Percentiles rank a stretch among this genome's conserved stretches.
Evolutionary conservation across 768 basidiomycete species (phyloP).

Genomic region (Mycena leptocephala): DNA sequence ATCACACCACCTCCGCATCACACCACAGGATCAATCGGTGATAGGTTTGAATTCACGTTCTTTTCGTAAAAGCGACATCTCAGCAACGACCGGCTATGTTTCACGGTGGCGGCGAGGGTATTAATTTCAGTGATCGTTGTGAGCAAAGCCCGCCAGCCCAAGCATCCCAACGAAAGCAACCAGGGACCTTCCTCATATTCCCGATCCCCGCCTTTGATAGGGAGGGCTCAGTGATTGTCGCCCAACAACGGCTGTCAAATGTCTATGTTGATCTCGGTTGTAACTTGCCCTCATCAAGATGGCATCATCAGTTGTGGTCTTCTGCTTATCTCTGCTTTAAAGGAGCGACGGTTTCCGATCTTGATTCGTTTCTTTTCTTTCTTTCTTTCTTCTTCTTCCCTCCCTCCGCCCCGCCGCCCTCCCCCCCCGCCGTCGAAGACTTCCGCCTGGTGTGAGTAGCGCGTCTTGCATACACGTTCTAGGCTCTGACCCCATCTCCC

Average conservation of each 20-base stretch:
- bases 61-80: background rate
- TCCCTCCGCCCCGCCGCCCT: conserved; percentile 24
- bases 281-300: conserved; percentile 20
- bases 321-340: conserved; percentile 33
- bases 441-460: conserved; percentile 36
- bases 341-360: background rate
- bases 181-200: background rate
- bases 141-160: background rate
- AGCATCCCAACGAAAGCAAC: background rate
- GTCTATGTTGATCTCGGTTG: conserved; percentile 13
- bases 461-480: background rate
- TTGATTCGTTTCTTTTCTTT: conserved; percentile 5
- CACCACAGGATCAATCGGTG: conserved; percentile 21
- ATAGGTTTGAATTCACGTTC: background rate
- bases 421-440: conserved; percentile 29
- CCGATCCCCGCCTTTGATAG: conserved; percentile 16
- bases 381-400: conserved; percentile 21
- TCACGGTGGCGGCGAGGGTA: background rate
- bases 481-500: background rate
- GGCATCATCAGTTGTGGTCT: conserved; percentile 18
- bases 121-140: conserved; percentile 19
- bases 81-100: conserved; percentile 11
- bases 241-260: conserved; percentile 29
- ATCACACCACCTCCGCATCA: background rate
- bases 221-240: conserved; percentile 32